Base-by-base conservation (phyloP, 2,329 filamentous ascomycete genomes). In the Orbilia ellipsospora region DNA sequence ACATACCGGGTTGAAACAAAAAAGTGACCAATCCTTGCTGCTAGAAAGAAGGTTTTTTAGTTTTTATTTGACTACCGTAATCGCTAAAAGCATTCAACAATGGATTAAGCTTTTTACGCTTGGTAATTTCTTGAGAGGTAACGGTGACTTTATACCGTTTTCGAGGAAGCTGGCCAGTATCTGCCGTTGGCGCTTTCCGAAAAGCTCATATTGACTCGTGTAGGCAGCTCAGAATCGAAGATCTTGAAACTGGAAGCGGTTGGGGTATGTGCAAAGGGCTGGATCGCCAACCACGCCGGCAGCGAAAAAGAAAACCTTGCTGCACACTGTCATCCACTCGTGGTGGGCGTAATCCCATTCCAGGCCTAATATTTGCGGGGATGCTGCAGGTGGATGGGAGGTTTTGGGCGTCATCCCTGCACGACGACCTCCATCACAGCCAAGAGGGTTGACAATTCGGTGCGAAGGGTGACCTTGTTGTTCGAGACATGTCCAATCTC, bases 191-290 rank as follows among this genome's bases (percentile, higher is more conserved):
- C 64, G 57, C 64, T 75, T 75, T 68, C 72, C 72, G 72, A 69
- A 75, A 68, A 48, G 64, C 52, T 69, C 64, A 65, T 59, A 64
- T 60, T 64, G 51, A 56, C 64, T 68, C 52, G 50, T 68, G 63
- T n/a, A 60, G 72, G 72, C 64, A 75, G 59, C 72, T 75, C 72
- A 48, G 57, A 69, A 75, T 23, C 62, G 72, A 75, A 64, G 72
- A 75, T 75, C 64, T 60, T 65, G 72, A 75, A 68, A 68, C 72
- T 69, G 72, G 64, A 69, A 67, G 70, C 63, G 63, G 63, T 63
- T 28, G 54, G 59, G 70, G 70, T 68, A 63, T 59, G 60, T 54
- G 28, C 64, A 63, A 64, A 52, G 20, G 60, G 63, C 63, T 64
- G 63, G 70, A 68, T 74, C 65, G 63, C 63, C 63, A 48, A 59